Conservation (phyloP, 2,329 filamentous ascomycete genomes). For the Didymella arachidicola region DNA sequence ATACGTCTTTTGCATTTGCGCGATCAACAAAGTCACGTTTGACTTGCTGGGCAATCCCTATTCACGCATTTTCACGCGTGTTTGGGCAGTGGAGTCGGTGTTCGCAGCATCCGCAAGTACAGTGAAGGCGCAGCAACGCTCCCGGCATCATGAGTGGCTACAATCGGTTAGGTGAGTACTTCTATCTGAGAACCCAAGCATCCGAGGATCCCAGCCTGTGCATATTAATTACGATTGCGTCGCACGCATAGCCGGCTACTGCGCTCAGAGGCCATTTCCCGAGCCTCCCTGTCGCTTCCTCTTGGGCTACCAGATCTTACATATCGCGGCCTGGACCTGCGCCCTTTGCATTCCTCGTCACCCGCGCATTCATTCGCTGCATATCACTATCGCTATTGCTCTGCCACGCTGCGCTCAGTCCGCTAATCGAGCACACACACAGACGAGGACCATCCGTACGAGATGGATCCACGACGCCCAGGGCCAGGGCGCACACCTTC, state of each 20-base stretch:
- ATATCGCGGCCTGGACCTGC: slow-evolving; percentile 10
- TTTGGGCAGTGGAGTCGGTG: slow-evolving; percentile 28
- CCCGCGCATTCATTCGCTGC: slow-evolving; percentile 25
- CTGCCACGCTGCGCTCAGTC: slow-evolving; percentile 30
- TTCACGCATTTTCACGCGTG: slow-evolving; percentile 16
- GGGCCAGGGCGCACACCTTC: slow-evolving; percentile 68
- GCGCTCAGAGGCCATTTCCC: slow-evolving; percentile 25
- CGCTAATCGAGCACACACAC: slow-evolving; percentile 27
- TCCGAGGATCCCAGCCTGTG: slow-evolving; percentile 13
- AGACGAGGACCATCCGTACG: slow-evolving; percentile 40
- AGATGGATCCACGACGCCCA: slow-evolving; percentile 62
- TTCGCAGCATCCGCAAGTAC: slow-evolving; percentile 30
- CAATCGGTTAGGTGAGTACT: slow-evolving; percentile 49
- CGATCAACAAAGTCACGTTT: slow-evolving; percentile 32
- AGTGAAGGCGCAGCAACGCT: slow-evolving; percentile 36
- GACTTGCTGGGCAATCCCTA: slow-evolving; percentile 25
- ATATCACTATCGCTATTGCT: slow-evolving; percentile 7
- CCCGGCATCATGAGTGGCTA: slow-evolving; percentile 44
- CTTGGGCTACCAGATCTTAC: slow-evolving; percentile 6
- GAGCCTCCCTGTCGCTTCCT: slow-evolving; percentile 16
- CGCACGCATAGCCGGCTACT: slow-evolving; percentile 21
- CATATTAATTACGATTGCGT: slow-evolving; percentile 22
- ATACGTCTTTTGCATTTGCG: slow-evolving; percentile 24
- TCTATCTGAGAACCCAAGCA: slow-evolving; percentile 16
- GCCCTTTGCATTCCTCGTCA: slow-evolving; percentile 16